phyloP scores from a whole-genome alignment of 2,329 filamentous ascomycete genomes.

The Apiospora marii region DNA sequence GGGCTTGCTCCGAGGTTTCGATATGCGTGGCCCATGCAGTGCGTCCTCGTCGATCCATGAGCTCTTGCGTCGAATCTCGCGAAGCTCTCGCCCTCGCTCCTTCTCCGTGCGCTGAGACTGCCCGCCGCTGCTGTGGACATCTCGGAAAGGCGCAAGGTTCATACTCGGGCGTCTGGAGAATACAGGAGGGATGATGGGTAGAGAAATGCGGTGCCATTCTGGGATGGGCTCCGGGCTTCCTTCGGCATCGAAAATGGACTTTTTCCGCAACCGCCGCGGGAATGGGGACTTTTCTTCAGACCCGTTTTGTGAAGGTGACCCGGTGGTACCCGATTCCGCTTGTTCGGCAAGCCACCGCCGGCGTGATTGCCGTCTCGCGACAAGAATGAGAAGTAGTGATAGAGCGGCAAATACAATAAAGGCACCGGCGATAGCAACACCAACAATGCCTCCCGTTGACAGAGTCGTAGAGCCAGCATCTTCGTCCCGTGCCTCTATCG shows the following conservation, averaged over 20 bases:
- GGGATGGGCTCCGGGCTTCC: not conserved
- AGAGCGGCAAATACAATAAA: constrained; percentile 52
- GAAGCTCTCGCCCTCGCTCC: constrained; percentile 37
- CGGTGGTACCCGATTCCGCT: not conserved
- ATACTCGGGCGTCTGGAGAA: constrained; percentile 34
- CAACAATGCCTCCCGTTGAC: constrained; percentile 47
- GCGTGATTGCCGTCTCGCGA: constrained; percentile 42
- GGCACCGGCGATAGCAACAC: constrained; percentile 57
- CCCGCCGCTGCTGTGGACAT: not conserved
- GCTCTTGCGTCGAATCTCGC: constrained; percentile 39
- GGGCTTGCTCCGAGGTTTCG: constrained; percentile 33
- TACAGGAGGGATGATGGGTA: constrained; percentile 37
- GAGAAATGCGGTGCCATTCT: constrained; percentile 3
- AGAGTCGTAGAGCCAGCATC: constrained; percentile 29
- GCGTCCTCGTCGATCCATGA: constrained; percentile 61
- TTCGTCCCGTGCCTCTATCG: constrained; percentile 8
- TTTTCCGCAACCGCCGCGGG: constrained; percentile 25
- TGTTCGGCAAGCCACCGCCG: constrained; percentile 7
- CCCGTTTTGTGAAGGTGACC: not conserved
- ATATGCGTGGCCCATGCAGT: constrained; percentile 56
- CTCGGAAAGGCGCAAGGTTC: constrained; percentile 22
- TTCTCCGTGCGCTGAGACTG: constrained; percentile 34
- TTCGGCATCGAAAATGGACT: not conserved
- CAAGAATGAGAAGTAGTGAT: constrained; percentile 52
- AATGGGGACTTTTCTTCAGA: not conserved